Evolutionary conservation across 2,329 filamentous ascomycete species (phyloP).

Genomic region (Alternaria sp.): DNA sequence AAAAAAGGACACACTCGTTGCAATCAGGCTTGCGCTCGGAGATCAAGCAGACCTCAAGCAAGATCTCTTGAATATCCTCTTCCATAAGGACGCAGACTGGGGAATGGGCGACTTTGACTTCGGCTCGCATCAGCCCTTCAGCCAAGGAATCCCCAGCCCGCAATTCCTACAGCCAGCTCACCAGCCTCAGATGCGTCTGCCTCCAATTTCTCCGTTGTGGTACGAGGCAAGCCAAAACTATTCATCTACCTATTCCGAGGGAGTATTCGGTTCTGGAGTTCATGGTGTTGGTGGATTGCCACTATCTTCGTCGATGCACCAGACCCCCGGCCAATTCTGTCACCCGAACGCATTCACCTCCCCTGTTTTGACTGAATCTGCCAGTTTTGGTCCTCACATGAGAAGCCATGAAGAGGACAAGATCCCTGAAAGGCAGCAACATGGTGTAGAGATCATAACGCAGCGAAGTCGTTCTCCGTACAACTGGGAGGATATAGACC

Average conservation of each 20-base stretch:
- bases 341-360: not conserved
- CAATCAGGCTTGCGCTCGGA: conserved; percentile 29
- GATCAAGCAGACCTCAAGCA: conserved; percentile 31
- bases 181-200: conserved; percentile 32
- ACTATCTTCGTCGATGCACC: not conserved
- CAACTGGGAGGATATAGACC: not conserved
- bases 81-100: conserved; percentile 36
- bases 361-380: not conserved
- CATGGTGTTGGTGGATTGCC: not conserved
- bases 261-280: not conserved
- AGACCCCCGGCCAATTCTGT: not conserved
- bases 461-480: not conserved
- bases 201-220: conserved; percentile 26
- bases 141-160: conserved; percentile 16
- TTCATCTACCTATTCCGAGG: not conserved
- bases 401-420: not conserved
- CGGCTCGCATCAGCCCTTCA: conserved; percentile 9
- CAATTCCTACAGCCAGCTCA: conserved; percentile 37
- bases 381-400: not conserved
- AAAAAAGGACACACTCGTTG: conserved; percentile 31
- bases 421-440: not conserved
- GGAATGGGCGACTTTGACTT: conserved; percentile 36
- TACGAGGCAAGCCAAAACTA: conserved; percentile 4
- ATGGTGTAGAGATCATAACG: not conserved
- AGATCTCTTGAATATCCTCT: conserved; percentile 31